Base-by-base conservation (phyloP, 352 stramenopile genomes). In the Phytophthora pseudosyringae region DNA sequence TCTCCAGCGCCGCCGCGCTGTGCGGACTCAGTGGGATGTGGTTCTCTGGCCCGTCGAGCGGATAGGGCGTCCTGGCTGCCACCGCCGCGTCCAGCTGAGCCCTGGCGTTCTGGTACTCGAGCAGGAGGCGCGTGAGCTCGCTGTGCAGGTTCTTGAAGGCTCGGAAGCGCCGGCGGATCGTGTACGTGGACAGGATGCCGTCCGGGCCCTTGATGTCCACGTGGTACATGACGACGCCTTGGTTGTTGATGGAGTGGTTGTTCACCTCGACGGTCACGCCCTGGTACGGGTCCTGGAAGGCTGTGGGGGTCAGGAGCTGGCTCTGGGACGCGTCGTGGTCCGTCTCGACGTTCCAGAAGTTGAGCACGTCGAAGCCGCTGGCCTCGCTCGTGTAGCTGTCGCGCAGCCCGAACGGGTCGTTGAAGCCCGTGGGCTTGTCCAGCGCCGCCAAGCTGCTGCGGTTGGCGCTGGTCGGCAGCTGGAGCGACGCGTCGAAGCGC, bases 171-270 rank as follows among this genome's bases (percentile, higher is more conserved):
- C 83, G 70, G 7, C 87, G 85, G 67, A 95, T 95, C 5, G 87
- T 95, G 78, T 95, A 95, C 4, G 87, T 92, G 36, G 82, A 90
- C 11, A 94, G 63, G 47, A 93, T 67, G 0, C 84, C 84, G 29
- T 93, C 74, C 0, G 85, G 86, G 8, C 82, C 83, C 59, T 92
- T 90, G 43, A 95, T 91, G 51, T 95, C 87, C 48, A 95, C 85
- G 69, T 95, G 87, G 60, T 95, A 95, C 83, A 95, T 93, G 54
- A 95, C 87, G 10, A 89, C 81, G 53, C 88, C 88, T 67, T 93
- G 82, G 40, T 77, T 83, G 29, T 85, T 88, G 46, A 90, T 83
- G 11, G 80, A 90, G 67, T 89, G 88, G 46, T 76, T 84, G 29
- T 81, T 89, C 2, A 93, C 82, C 25, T 89, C 82, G n/a, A 93